Evolutionary conservation across 192 early-diverging fungal species (phyloP).

Genomic region (Coemansia sp.): DNA sequence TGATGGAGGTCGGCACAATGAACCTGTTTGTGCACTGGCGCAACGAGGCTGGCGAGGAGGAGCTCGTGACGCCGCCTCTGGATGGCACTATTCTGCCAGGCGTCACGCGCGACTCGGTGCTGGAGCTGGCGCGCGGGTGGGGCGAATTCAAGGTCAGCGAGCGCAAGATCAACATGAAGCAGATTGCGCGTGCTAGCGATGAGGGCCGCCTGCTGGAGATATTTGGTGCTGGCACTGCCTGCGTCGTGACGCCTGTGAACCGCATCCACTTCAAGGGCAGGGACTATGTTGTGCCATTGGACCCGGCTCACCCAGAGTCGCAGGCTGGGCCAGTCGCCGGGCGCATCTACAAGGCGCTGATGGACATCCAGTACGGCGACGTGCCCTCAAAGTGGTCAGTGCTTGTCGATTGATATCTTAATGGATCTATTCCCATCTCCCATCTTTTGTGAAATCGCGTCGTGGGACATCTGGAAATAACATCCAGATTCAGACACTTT

Average conservation of each 20-base stretch:
- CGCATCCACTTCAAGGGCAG: constrained; percentile 74
- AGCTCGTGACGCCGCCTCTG: constrained; percentile 89
- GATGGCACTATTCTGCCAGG: constrained; percentile 96
- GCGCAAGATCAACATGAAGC: constrained; percentile 77
- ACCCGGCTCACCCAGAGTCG: constrained; percentile 70
- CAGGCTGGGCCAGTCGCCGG: constrained; percentile 87
- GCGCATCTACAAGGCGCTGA: constrained; percentile 80
- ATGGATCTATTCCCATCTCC: background rate
- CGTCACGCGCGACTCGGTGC: constrained; percentile 92
- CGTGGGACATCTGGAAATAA: background rate
- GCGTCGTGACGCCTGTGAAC: constrained; percentile 93
- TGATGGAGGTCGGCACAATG: constrained; percentile 98
- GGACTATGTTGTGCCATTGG: constrained; percentile 85
- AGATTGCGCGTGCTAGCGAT: constrained; percentile 72
- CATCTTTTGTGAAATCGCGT: too few species aligned
- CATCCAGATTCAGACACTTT: background rate
- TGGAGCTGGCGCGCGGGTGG: constrained; percentile 77
- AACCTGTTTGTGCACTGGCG: constrained; percentile 92
- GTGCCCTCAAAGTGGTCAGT: constrained; percentile 81
- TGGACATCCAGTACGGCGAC: constrained; percentile 95
- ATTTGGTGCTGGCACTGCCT: constrained; percentile 96
- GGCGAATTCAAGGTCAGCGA: constrained; percentile 87
- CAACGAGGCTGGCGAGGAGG: constrained; percentile 77
- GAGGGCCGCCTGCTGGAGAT: constrained; percentile 85
- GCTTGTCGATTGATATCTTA: constrained; percentile 60